A percentile compares a stretch with the other conserved stretches of the same genome.
Conservation (phyloP, 1,139 yeast species). For the Taphrina confusa region DNA sequence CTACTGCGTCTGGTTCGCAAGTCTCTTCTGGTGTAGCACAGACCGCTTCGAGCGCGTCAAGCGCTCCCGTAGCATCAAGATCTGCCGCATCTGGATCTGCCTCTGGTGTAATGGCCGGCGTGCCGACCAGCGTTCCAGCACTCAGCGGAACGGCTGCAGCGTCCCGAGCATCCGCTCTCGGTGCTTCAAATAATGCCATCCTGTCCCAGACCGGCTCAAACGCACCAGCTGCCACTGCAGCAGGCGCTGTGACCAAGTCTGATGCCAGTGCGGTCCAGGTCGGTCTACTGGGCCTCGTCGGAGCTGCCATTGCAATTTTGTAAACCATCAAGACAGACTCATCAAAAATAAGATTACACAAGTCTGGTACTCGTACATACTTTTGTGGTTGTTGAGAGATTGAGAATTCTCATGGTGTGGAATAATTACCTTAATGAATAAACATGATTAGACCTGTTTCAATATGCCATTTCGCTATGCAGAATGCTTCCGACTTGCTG, state of each 20-base stretch:
- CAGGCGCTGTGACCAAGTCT: constrained; percentile 7
- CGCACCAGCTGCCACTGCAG: constrained; percentile 24
- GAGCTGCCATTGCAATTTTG: not conserved
- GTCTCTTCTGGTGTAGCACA: constrained; percentile 7
- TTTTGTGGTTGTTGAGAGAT: too few relatives aligned
- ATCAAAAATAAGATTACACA: too few relatives aligned
- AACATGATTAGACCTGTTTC: not conserved
- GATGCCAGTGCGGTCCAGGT: constrained; percentile 5
- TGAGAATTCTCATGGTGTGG: too few relatives aligned
- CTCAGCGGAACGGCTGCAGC: constrained; percentile 3
- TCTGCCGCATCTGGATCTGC: constrained; percentile 10
- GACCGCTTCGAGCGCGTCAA: constrained; percentile 3
- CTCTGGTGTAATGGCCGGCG: constrained; percentile 10
- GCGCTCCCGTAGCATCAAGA: not conserved
- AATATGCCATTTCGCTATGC: constrained; percentile 14
- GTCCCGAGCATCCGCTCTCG: not conserved
- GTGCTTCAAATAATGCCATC: constrained; percentile 15
- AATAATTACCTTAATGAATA: not conserved
- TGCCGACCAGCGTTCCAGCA: not conserved
- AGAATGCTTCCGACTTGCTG: constrained; percentile 3
- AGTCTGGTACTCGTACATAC: too few relatives aligned
- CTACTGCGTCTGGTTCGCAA: constrained; percentile 21
- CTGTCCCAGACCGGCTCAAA: constrained; percentile 20
- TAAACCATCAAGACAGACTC: not conserved
- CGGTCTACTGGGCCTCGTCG: constrained; percentile 1